Conservation (phyloP, 2,329 filamentous ascomycete genomes). For the Kalmusia sp. region DNA sequence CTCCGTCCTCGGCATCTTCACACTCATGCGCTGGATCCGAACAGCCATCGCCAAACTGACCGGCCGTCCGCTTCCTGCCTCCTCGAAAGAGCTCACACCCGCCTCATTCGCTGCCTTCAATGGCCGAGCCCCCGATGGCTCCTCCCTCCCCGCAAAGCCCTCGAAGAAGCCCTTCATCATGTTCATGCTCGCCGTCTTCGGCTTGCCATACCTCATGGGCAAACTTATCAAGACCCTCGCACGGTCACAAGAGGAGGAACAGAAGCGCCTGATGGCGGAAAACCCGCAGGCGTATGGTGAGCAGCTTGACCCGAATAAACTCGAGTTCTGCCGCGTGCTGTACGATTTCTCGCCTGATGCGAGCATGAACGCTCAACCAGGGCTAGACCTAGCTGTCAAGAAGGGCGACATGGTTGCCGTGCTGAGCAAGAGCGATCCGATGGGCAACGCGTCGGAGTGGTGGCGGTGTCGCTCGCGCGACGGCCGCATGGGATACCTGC, state of each 20-base stretch:
- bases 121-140: constrained; percentile 73
- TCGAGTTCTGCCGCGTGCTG: constrained; percentile 93
- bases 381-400: constrained; percentile 87
- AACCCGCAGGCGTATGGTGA: constrained; percentile 55
- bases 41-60: constrained; percentile 92
- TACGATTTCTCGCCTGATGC: constrained; percentile 92
- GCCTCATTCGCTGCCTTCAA: constrained; percentile 90
- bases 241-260: constrained; percentile 83
- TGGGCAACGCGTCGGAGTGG: constrained; percentile 94
- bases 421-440: constrained; percentile 87
- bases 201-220: constrained; percentile 94
- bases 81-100: constrained; percentile 85
- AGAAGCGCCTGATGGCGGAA: constrained; percentile 65
- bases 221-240: constrained; percentile 90
- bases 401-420: constrained; percentile 97
- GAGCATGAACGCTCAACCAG: constrained; percentile 59
- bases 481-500: constrained; percentile 89
- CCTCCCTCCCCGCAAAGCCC: constrained; percentile 70
- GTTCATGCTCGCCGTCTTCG: constrained; percentile 93
- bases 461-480: constrained; percentile 94
- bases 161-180: constrained; percentile 96
- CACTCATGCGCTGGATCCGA: constrained; percentile 91
- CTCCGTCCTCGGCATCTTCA: constrained; percentile 93
- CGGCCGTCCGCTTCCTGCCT: constrained; percentile 86
- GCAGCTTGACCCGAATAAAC: constrained; percentile 82